Evolutionary conservation across 768 basidiomycete species (phyloP).

Genomic region (Pleurotus citrinopileatus): DNA sequence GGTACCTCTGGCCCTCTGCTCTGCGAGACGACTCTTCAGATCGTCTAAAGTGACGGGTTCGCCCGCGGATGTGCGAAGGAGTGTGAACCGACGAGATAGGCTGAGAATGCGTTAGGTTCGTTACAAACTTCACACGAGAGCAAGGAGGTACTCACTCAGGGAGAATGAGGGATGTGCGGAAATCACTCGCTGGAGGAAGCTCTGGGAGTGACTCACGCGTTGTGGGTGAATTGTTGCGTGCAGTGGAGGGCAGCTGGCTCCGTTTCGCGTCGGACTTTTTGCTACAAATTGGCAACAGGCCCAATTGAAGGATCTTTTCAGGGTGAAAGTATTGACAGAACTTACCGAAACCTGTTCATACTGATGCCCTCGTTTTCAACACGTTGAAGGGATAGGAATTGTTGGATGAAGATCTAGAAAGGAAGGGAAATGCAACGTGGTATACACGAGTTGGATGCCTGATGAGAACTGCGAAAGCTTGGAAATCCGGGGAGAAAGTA

Average conservation of each 20-base stretch:
- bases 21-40: slow-evolving; percentile 64
- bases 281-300: slow-evolving; percentile 35
- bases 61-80: slow-evolving; percentile 68
- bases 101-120: slow-evolving; percentile 33
- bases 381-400: slow-evolving; percentile 48
- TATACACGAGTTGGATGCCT: slow-evolving; percentile 60
- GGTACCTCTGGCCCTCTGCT: slow-evolving; percentile 70
- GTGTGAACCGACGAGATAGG: slow-evolving; percentile 77
- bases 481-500: slow-evolving; percentile 23
- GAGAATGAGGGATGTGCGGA: slow-evolving; percentile 83
- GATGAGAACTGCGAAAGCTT: slow-evolving; percentile 29
- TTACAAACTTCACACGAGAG: slow-evolving; percentile 10
- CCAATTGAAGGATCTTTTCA: slow-evolving; percentile 21
- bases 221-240: slow-evolving; percentile 23
- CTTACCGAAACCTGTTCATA: slow-evolving; percentile 87
- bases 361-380: slow-evolving; percentile 58
- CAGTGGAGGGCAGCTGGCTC: slow-evolving; percentile 29
- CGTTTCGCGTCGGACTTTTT: slow-evolving; percentile 77
- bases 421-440: slow-evolving; percentile 65
- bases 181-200: slow-evolving; percentile 70
- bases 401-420: slow-evolving; percentile 31
- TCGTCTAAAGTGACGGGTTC: slow-evolving; percentile 65
- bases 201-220: slow-evolving; percentile 43
- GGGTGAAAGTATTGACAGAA: slow-evolving; percentile 21
- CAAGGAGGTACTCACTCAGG: slow-evolving; percentile 62